Conservation (phyloP, 2,329 filamentous ascomycete species). For the Pleoardoris graminearum region DNA sequence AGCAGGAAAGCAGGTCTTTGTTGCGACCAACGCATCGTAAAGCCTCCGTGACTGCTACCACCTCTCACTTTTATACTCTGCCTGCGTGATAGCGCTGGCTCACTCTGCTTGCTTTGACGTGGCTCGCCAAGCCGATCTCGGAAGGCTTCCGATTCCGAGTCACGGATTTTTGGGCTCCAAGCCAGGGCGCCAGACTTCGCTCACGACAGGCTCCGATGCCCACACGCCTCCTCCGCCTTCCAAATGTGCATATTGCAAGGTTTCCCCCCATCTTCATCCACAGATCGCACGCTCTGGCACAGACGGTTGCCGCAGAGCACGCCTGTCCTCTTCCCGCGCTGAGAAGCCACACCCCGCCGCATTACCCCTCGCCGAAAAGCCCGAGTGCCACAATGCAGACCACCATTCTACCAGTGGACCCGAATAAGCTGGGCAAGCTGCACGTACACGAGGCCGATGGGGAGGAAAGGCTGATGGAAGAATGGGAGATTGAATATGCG, state of each 20-base stretch:
- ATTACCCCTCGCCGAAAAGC: constrained; percentile 4
- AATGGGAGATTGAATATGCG: constrained; percentile 40
- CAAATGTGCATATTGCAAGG: constrained; percentile 39
- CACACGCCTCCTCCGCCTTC: constrained; percentile 32
- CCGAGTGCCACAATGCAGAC: constrained; percentile 40
- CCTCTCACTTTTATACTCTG: no score
- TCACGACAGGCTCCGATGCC: constrained; percentile 33
- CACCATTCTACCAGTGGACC: constrained; percentile 46
- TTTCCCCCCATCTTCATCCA: constrained; percentile 12
- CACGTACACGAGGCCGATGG: constrained; percentile 32
- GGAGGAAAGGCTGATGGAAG: constrained; percentile 35
- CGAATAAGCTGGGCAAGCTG: constrained; percentile 46
- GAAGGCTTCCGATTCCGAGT: constrained; percentile 25
- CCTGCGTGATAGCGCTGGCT: no score
- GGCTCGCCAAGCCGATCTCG: constrained; percentile 3
- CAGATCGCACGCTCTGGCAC: constrained; percentile 31
- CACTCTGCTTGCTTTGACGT: not conserved
- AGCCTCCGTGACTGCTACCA: no score
- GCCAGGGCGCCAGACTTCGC: constrained; percentile 6
- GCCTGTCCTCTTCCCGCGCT: constrained; percentile 27
- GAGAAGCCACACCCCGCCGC: constrained; percentile 16
- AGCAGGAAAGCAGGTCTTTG: no score
- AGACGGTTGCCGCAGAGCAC: constrained; percentile 24
- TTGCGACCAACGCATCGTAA: no score
- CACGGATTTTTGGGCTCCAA: constrained; percentile 29